Percentiles rank a stretch among this genome's conserved stretches.
phyloP scores from a whole-genome alignment of 2,329 filamentous ascomycete genomes.

The Neopestalotiopsis rosae region DNA sequence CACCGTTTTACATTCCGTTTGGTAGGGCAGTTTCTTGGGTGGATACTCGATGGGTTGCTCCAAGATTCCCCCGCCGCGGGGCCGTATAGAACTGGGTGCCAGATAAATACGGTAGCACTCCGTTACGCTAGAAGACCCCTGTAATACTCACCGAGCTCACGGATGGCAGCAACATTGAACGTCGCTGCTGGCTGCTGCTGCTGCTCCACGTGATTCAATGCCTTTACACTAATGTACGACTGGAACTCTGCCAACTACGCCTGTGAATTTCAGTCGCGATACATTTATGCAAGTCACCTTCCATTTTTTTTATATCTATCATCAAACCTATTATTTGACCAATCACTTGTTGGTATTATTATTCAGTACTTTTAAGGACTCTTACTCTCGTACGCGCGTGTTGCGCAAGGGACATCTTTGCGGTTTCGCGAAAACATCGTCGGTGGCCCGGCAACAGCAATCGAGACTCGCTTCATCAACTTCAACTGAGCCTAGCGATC shows the following conservation, averaged over 20 bases:
- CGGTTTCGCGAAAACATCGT: neutral
- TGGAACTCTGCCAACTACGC: neutral
- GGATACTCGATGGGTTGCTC: neutral
- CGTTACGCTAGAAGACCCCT: neutral
- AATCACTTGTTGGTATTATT: neutral
- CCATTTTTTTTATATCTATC: neutral
- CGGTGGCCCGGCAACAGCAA: slow-evolving; percentile 1
- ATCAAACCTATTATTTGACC: neutral
- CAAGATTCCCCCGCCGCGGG: neutral
- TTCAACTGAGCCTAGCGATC: neutral
- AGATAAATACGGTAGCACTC: neutral
- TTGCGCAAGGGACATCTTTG: neutral
- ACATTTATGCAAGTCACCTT: neutral
- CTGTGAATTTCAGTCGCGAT: neutral
- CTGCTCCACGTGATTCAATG: slow-evolving; percentile 7
- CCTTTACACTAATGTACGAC: neutral
- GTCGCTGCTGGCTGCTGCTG: too few species aligned
- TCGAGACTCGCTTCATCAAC: neutral
- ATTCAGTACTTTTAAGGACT: neutral
- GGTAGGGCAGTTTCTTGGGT: too few species aligned
- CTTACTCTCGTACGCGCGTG: neutral
- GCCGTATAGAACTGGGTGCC: neutral
- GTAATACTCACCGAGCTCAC: slow-evolving; percentile 7
- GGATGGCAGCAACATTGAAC: neutral
- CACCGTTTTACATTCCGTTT: neutral